A percentile compares a stretch with the other conserved stretches of the same genome.
phyloP scores from a whole-genome alignment of 441 rosid genomes.

The Macaranga tanarius region DNA sequence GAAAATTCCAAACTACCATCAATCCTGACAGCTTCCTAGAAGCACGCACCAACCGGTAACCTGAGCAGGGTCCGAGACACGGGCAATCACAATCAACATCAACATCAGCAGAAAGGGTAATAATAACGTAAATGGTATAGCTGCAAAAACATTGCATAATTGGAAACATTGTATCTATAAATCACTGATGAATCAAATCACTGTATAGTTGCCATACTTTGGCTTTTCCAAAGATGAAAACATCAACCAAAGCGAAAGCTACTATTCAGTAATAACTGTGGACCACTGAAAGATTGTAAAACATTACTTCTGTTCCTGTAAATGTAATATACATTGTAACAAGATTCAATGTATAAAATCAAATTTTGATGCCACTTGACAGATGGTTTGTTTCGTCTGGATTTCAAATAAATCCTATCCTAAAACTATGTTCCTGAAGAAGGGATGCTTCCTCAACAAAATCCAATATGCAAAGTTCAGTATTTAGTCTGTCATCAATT shows the following conservation, averaged over 20 bases:
- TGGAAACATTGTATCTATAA: background rate
- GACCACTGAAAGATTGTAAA: too few species aligned
- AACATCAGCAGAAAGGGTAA: slow-evolving; percentile 4
- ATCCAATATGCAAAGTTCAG: background rate
- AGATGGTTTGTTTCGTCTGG: background rate
- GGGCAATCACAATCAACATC: slow-evolving; percentile 6
- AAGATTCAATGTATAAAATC: too few species aligned
- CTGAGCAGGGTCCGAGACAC: background rate
- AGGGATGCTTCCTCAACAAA: background rate
- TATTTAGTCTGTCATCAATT: background rate
- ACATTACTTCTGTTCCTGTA: too few species aligned
- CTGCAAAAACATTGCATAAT: background rate
- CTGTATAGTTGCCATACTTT: background rate
- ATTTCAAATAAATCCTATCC: background rate
- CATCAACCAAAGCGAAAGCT: background rate
- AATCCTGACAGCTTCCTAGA: slow-evolving; percentile 19
- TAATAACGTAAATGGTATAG: background rate
- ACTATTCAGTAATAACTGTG: too few species aligned
- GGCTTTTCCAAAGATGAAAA: background rate
- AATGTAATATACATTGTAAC: too few species aligned
- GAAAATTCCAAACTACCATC: slow-evolving; percentile 4
- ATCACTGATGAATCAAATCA: background rate
- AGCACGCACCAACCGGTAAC: slow-evolving; percentile 12
- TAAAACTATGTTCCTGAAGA: too few species aligned
- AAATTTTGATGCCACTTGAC: too few species aligned